These are phyloP conservation scores for Solanum rostratum DNA, from an alignment of 257 asterid species.

Conservation along the genomic window DNA sequence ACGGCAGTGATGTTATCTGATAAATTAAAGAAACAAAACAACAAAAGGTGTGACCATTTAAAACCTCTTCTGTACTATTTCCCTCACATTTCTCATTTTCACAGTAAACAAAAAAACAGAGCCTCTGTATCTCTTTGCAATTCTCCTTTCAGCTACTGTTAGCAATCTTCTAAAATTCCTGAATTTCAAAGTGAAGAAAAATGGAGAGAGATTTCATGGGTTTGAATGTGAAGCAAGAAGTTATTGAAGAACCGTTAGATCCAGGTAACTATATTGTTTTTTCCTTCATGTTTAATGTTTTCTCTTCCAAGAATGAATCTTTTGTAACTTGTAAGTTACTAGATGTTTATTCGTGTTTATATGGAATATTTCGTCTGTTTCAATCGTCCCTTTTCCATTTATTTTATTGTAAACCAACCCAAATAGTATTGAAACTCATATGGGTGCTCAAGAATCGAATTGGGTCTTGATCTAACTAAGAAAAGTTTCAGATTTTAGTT, in stretches of 20 bases:
- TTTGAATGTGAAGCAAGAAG: conserved; percentile 51
- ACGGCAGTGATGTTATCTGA: background rate
- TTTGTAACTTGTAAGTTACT: background rate
- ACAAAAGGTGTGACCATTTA: background rate
- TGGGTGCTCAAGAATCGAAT: background rate
- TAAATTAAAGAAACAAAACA: background rate
- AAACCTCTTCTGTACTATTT: background rate
- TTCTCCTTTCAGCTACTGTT: background rate
- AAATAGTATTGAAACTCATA: background rate
- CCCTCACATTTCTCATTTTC: background rate
- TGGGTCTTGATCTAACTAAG: too few species aligned
- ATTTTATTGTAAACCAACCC: background rate
- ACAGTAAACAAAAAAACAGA: background rate
- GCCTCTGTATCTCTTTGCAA: background rate
- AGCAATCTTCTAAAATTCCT: background rate
- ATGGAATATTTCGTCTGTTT: background rate
- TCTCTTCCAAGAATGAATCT: background rate
- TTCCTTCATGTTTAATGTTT: background rate
- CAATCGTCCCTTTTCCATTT: background rate
- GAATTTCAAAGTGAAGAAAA: background rate
- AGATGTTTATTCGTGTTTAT: background rate
- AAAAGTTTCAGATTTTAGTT: background rate
- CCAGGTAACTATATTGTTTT: conserved; percentile 28
- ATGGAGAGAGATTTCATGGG: conserved; percentile 86
- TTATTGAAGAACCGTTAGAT: conserved; percentile 31